Evolutionary conservation across 345 rosid genomes (phyloP).

Genomic region (Brassica nigra): DNA sequence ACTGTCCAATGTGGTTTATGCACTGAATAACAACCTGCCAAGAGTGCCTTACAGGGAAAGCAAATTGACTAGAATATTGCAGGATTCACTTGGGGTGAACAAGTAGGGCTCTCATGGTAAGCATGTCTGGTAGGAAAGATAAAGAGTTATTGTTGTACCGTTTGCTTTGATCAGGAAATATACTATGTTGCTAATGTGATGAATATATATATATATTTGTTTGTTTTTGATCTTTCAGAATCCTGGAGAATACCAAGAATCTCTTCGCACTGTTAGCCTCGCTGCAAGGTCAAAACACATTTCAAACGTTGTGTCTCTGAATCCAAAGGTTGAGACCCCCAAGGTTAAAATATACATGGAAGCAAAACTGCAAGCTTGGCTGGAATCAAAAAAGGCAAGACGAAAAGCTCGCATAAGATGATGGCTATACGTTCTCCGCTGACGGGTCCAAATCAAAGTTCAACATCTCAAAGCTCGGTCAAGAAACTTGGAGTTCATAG

Average conservation of each 20-base stretch:
- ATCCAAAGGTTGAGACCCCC: conserved; percentile 63
- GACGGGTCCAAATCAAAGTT: conserved; percentile 41
- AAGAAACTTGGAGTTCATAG: conserved; percentile 47
- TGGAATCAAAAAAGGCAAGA: conserved; percentile 89
- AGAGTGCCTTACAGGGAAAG: conserved; percentile 90
- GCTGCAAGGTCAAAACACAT: conserved; percentile 92
- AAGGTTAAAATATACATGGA: conserved; percentile 74
- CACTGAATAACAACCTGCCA: conserved; percentile 70
- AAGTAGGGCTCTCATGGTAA: conserved; percentile 76
- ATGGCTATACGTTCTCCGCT: conserved; percentile 54
- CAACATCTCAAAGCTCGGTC: conserved; percentile 43
- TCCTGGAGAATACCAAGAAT: conserved; percentile 94
- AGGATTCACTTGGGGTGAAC: conserved; percentile 93
- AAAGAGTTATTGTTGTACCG: background rate
- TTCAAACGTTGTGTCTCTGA: conserved; percentile 54
- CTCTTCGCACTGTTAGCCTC: conserved; percentile 82
- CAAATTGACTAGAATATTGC: conserved; percentile 88
- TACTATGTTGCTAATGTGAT: background rate
- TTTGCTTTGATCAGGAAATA: conserved; percentile 1
- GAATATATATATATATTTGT: background rate
- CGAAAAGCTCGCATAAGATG: conserved; percentile 54
- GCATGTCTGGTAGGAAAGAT: conserved; percentile 77
- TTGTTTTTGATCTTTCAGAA: conserved; percentile 47
- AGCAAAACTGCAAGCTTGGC: conserved; percentile 80
- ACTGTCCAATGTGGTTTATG: conserved; percentile 83